phyloP scores from a whole-genome alignment of 805 yeast genomes.

The Sugiyamaella valdiviana region DNA sequence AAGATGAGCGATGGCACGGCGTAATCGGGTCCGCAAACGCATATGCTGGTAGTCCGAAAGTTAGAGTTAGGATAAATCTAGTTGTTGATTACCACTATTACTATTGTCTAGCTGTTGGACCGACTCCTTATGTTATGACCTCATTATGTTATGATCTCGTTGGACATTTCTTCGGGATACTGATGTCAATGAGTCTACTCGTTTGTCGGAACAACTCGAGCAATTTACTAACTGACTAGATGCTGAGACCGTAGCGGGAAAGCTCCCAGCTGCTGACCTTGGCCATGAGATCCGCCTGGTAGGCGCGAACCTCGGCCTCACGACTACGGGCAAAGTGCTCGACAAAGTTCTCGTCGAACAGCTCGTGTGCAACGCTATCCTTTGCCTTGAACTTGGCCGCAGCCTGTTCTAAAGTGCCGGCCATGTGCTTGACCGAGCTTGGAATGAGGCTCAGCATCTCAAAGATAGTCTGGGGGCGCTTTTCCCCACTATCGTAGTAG shows the following conservation, averaged over 20 bases:
- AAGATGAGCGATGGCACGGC: too few species aligned
- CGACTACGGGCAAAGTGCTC: neutral
- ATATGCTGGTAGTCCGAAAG: too few species aligned
- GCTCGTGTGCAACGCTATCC: conserved; percentile 4
- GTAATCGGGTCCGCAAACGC: too few species aligned
- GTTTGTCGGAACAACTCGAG: too few species aligned
- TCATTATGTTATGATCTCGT: too few species aligned
- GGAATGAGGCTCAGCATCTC: neutral
- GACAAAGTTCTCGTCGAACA: neutral
- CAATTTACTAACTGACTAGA: too few species aligned
- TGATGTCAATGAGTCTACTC: too few species aligned
- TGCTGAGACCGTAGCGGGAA: neutral
- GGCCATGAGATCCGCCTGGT: neutral
- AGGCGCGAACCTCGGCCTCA: neutral
- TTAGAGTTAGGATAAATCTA: too few species aligned
- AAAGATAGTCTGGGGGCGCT: neutral
- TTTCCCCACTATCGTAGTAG: neutral
- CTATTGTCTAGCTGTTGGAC: too few species aligned
- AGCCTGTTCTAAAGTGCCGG: neutral
- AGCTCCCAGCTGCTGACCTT: neutral
- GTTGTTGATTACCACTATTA: too few species aligned
- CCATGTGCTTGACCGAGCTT: neutral
- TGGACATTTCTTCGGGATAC: too few species aligned
- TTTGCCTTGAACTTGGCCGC: conserved; percentile 1
- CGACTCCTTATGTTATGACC: too few species aligned